Percentiles rank a stretch among this genome's conserved stretches.
Conservation (phyloP, 164 flowering plant genomes). For the Liquidambar formosana region DNA sequence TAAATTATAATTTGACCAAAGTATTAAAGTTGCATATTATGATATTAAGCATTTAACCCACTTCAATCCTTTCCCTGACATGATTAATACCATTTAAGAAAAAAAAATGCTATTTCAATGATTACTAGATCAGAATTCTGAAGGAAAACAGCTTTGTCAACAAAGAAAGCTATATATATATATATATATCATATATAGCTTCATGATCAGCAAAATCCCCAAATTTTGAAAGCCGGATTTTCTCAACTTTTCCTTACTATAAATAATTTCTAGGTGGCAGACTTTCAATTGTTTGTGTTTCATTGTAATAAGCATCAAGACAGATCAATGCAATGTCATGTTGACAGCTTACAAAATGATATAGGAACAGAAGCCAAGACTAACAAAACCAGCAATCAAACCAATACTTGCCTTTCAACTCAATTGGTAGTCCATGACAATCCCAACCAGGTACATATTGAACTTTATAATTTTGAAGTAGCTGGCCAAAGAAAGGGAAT, state of each 20-base stretch:
- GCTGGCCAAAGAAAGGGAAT: conserved; percentile 46
- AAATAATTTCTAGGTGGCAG: not conserved
- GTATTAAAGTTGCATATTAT: no score
- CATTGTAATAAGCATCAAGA: not conserved
- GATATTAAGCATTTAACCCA: not conserved
- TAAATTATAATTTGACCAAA: no score
- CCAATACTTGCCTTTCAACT: conserved; percentile 84
- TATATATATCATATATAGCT: not conserved
- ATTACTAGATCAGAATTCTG: no score
- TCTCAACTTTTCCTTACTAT: not conserved
- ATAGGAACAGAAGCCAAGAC: not conserved
- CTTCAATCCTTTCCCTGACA: not conserved
- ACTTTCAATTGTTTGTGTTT: not conserved
- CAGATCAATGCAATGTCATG: not conserved
- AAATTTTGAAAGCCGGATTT: not conserved
- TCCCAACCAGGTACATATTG: conserved; percentile 98
- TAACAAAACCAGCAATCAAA: not conserved
- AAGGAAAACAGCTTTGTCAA: no score
- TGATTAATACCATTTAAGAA: conserved; percentile 2
- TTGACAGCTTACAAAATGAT: not conserved
- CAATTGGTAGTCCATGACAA: conserved; percentile 98
- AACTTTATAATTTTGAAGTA: conserved; percentile 89
- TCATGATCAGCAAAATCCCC: not conserved
- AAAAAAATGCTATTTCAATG: no score
- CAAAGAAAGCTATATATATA: no score